These are phyloP conservation scores for Rhynchosporium agropyri DNA, from an alignment of 2,329 filamentous ascomycete genomes.

Conservation along the genomic window DNA sequence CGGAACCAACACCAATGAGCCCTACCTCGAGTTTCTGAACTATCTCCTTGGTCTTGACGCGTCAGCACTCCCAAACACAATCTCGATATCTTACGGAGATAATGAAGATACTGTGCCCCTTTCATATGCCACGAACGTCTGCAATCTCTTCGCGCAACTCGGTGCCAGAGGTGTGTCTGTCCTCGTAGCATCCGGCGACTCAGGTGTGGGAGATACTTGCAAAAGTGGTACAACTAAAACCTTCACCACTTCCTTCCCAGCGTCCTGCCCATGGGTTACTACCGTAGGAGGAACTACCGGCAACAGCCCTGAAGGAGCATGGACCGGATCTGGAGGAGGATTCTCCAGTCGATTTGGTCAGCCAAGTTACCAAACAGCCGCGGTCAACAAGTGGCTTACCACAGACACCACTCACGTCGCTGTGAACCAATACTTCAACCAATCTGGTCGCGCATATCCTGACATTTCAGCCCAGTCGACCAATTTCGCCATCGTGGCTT, in stretches of 20 bases:
- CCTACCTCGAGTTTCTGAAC: constrained; percentile 65
- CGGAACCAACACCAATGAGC: constrained; percentile 63
- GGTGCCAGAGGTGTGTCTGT: constrained; percentile 53
- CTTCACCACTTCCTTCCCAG: constrained; percentile 54
- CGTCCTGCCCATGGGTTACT: constrained; percentile 55
- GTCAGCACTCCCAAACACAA: constrained; percentile 59
- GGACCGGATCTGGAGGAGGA: constrained; percentile 45
- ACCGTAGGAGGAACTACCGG: constrained; percentile 47
- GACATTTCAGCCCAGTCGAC: constrained; percentile 60
- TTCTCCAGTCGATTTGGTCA: constrained; percentile 49
- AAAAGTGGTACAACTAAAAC: constrained; percentile 44
- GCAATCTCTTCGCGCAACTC: constrained; percentile 56
- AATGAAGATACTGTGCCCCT: constrained; percentile 56
- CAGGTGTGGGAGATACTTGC: constrained; percentile 46
- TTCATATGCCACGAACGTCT: constrained; percentile 56
- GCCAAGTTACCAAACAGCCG: constrained; percentile 47
- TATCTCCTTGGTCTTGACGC: constrained; percentile 57
- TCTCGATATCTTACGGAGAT: constrained; percentile 59
- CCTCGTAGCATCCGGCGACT: constrained; percentile 53
- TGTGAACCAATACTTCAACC: constrained; percentile 51
- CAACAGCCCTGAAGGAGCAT: constrained; percentile 34
- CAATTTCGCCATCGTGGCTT: constrained; percentile 51
- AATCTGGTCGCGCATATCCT: constrained; percentile 52
- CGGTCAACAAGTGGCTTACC: constrained; percentile 49
- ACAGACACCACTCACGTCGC: constrained; percentile 50